Evolutionary conservation across 345 rosid species (phyloP).

Genomic region (Brassica napus): Da-Ae NC_063445.1:19435501-19436000

Average conservation of each 20-base stretch:
- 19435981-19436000: conserved; percentile 35
- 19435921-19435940: conserved; percentile 45
- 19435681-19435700: conserved; percentile 51
- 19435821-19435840: conserved; percentile 44
- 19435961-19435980: conserved; percentile 13
- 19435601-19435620: conserved; percentile 6
- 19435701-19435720: conserved; percentile 46
- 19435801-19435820: conserved; percentile 37
- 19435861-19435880: conserved; percentile 57
- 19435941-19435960: conserved; percentile 46
- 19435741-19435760: conserved; percentile 52
- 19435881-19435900: conserved; percentile 32
- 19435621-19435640: conserved; percentile 42
- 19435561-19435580: conserved; percentile 12
- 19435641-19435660: conserved; percentile 35
- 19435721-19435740: conserved; percentile 47
- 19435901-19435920: conserved; percentile 51
- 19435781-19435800: conserved; percentile 41
- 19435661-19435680: conserved; percentile 44
- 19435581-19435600: background rate
- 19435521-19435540: conserved; percentile 64
- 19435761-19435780: conserved; percentile 48
- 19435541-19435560: conserved; percentile 33
- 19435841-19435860: conserved; percentile 46
- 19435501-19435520: conserved; percentile 62